Evolutionary conservation across 148 eudicot species (phyloP).

Genomic region (Selenicereus undatus): DNA sequence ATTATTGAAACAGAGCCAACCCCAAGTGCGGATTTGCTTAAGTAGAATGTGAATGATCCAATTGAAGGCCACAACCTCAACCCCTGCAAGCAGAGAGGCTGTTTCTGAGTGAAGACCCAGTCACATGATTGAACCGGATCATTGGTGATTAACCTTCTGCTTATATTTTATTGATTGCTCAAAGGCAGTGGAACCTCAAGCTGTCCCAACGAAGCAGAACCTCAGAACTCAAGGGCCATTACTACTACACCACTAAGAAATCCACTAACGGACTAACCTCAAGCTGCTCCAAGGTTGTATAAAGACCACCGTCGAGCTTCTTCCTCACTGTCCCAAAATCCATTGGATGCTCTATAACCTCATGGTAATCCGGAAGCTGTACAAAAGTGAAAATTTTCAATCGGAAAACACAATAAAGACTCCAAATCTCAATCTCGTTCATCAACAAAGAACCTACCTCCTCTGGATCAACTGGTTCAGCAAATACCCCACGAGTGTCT

Average conservation of each 20-base stretch:
- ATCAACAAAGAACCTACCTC: constrained; percentile 44
- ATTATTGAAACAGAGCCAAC: not conserved
- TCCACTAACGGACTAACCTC: constrained; percentile 83
- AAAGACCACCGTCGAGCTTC: constrained; percentile 51
- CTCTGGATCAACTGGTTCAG: constrained; percentile 83
- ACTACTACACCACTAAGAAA: not conserved
- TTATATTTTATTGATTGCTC: not conserved
- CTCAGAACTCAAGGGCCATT: not conserved
- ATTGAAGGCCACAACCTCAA: not conserved
- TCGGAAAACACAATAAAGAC: not conserved
- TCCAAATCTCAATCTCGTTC: not conserved
- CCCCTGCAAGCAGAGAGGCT: not conserved
- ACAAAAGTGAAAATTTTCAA: not conserved
- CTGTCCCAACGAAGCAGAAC: not conserved
- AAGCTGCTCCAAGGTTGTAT: constrained; percentile 58
- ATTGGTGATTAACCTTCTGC: not conserved
- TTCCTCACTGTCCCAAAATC: constrained; percentile 81
- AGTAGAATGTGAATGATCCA: not conserved
- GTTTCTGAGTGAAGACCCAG: not conserved
- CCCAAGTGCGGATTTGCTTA: not conserved
- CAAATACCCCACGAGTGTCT: constrained; percentile 81
- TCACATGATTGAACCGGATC: not conserved
- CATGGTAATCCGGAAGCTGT: constrained; percentile 88
- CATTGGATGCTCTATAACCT: constrained; percentile 71
- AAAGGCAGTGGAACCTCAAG: too few species aligned